phyloP scores from a whole-genome alignment of 768 basidiomycete genomes.

The Agaricus blazei region DNA sequence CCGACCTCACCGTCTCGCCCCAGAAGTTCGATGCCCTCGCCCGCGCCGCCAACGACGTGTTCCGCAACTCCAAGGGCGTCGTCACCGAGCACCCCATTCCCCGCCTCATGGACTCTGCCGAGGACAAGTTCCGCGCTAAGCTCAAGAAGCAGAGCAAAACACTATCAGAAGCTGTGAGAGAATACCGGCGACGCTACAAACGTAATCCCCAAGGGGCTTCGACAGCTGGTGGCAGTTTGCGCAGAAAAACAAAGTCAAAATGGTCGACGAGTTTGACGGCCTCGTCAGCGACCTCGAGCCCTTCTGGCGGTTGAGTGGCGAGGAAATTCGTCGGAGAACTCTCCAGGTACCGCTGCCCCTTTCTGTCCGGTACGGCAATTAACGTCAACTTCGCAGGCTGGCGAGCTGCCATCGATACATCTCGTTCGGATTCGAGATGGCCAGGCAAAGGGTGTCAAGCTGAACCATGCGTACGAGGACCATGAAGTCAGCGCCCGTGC shows the following conservation, averaged over 20 bases:
- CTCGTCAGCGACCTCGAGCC: conserved; percentile 78
- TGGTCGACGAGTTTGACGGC: conserved; percentile 88
- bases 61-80: conserved; percentile 16
- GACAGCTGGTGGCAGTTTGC: conserved; percentile 89
- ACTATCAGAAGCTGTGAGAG: conserved; percentile 68
- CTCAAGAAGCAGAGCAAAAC: conserved; percentile 76
- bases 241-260: conserved; percentile 60
- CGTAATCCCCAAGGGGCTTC: conserved; percentile 87
- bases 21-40: conserved; percentile 16
- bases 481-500: conserved; percentile 75
- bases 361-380: not conserved
- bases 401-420: conserved; percentile 77
- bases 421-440: conserved; percentile 77
- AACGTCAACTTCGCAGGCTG: conserved; percentile 41
- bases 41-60: conserved; percentile 12
- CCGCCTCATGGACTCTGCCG: conserved; percentile 78
- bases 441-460: conserved; percentile 48
- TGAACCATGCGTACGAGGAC: conserved; percentile 56
- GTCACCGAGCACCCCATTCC: conserved; percentile 71
- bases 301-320: conserved; percentile 72
- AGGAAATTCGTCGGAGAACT: conserved; percentile 64
- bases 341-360: conserved; percentile 36
- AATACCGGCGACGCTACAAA: conserved; percentile 76
- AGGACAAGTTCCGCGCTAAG: conserved; percentile 59
- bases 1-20: conserved; percentile 14